These are phyloP conservation scores for Phytopythium mirpurense DNA, from an alignment of 352 stramenopile genomes.

Conservation along the genomic window DNA sequence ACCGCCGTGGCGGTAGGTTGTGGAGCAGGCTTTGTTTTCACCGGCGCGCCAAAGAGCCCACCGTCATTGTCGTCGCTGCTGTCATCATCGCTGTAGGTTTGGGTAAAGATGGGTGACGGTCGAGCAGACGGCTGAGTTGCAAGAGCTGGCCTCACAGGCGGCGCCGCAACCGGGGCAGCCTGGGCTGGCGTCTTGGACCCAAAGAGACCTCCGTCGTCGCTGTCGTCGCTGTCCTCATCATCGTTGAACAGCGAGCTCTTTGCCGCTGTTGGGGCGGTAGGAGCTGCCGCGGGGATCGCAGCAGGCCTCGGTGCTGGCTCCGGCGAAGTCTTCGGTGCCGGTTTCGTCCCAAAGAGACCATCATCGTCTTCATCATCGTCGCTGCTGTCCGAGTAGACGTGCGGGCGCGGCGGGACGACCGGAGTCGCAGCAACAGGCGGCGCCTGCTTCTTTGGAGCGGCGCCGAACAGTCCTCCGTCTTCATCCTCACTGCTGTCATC, in stretches of 20 bases:
- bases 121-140: not conserved
- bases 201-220: conserved; percentile 40
- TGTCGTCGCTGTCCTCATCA: conserved; percentile 44
- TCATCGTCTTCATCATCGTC: conserved; percentile 42
- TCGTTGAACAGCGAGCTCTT: conserved; percentile 55
- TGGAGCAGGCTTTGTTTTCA: conserved; percentile 16
- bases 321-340: conserved; percentile 12
- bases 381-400: conserved; percentile 28
- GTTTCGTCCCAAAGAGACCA: conserved; percentile 43
- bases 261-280: conserved; percentile 13
- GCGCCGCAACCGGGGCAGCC: conserved; percentile 1
- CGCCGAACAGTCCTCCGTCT: conserved; percentile 46
- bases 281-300: conserved; percentile 2
- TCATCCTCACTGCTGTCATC: conserved; percentile 50
- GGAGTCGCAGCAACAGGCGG: conserved; percentile 6
- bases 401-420: conserved; percentile 4
- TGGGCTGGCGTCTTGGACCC: conserved; percentile 11
- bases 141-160: not conserved
- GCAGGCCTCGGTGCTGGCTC: not conserved
- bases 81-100: conserved; percentile 12
- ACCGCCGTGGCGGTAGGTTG: conserved; percentile 7
- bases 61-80: conserved; percentile 19
- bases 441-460: conserved; percentile 19
- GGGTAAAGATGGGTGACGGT: conserved; percentile 10
- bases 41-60: conserved; percentile 27